Evolutionary conservation across 1,284 basidiomycete species (phyloP), one percentile per base, ranked within the genome.

Genomic region (Ceratobasidium sp.): DNA sequence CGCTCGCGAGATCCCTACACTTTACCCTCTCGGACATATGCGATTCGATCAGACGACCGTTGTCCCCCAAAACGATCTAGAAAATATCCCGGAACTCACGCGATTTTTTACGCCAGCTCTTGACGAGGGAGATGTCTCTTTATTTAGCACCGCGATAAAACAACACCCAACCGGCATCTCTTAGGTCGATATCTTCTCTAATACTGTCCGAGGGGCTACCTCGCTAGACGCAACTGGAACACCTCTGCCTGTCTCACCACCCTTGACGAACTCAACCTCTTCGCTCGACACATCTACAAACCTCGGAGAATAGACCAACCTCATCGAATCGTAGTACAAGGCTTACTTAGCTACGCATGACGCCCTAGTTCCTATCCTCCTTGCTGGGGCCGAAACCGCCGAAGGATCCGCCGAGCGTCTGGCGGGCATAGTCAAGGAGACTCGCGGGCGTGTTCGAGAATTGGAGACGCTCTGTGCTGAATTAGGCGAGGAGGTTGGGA

Each of bases 271-370:
- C 6, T 55, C 63, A 23, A 60, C 46, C 2, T 76, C 75, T 3
- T 51, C 28, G 6, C 51, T 42, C 63, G 26, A n/a, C 49, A 56
- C 53, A 28, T 23, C 75, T 13, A 46, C 42, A 12, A 42, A 51
- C 33, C 55, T 77, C 15, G 28, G 53, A 51, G 55, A 75, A 44
- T 44, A 64, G 23, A 51, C 72, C 9, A 58, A 58, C 1, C 55
- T 77, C 33, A 77, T 77, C 75, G 64, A 77, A 46, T 33, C 75
- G 15, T 64, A 77, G 49, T 77, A 77, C 53, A 77, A 77, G 28
- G 75, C 75, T 42, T 64, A 77, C 42, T 64, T 77, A 6, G 75
- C 75, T 55, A 64, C 75, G 23, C 71, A 75, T 39, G 61, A 33
- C 6, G 49, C 73, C n/a, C 49, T 66, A 18, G 61, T 76, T 33